Evolutionary conservation across 164 flowering plant genomes (phyloP), one percentile per base, ranked within the genome.

Genomic region (Warburgia ugandensis): DNA sequence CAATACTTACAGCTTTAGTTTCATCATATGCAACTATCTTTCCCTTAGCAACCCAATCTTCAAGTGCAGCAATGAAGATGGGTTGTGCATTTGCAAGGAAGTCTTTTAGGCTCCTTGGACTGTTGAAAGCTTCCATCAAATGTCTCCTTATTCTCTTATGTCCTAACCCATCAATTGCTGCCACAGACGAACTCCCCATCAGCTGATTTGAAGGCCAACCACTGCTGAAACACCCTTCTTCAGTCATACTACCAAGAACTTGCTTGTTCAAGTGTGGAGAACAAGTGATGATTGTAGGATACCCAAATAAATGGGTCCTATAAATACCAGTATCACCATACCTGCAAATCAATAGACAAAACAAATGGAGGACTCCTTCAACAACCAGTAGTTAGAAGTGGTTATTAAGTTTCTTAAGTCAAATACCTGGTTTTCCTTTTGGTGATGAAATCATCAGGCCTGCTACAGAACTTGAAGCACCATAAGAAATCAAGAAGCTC

Each of bases 161-260:
- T 23, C 19, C 33, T 16, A 36, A 32, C 12, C 59, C 59, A 45
- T 45, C 51, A 26, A 26, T 32, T 10, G 20, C 23, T 13, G 50
- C 33, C 14, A 45, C 26, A 16, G 59, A n/a, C 4, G 59, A 55
- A 17, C 42, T 46, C 31, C 59, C 59, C 0, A 55, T 25, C 22
- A 55, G 50, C 51, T 45, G 59, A 33, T 5, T 45, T 14, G 59
- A 55, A 35, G 59, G 59, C 59, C 59, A 55, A n/a, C 59, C 59
- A 16, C 33, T 23, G 44, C 59, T 36, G n/a, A 55, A 22, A 26
- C 31, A 31, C 42, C 59, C 59, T 32, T 55, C 59, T 23, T 55
- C 59, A 14, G 59, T 55, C 59, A 45, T 9, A 23, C 50, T 45
- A 27, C 59, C 32, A 36, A 55, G 59, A 3, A 55, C 51, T 35